Evolutionary conservation across 2,329 filamentous ascomycete species (phyloP), one percentile per base, ranked within the genome.

Genomic region (Xylariomycetidae sp.): DNA sequence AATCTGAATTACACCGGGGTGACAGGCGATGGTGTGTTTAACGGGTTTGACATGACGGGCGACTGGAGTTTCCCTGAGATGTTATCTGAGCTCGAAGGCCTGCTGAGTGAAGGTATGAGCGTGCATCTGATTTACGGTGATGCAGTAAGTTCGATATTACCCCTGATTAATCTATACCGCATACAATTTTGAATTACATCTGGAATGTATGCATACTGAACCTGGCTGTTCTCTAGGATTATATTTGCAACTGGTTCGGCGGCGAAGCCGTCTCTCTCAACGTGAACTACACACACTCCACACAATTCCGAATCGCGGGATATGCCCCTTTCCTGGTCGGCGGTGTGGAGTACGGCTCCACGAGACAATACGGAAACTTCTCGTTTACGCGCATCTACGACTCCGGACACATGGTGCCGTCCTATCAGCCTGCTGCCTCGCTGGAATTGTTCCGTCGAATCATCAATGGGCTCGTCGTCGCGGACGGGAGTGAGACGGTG

Each of bases 281-380:
- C 3, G 56, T 75, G 3, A 58, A 69, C 26, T 64, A 64, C 41
- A 49, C 56, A 1, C 51, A 69, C 27, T 58, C 63, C 2, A 57
- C 60, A 13, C 44, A 66, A 33, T 82, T 80, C 52, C 61, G 64
- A 6, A 49, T 59, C 0, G 69, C 77, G 1, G 76, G 74, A 1
- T 82, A 81, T 45, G 63, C 67, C 0, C 69, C 74, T 6, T 69
- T 82, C 28, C 47, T 69, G 3, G 70, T 79, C 8, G 70, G 78
- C 41, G 65, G 63, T 11, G 62, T 62, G 8, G 60, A 70, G 34
- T 23, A 23, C 20, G 20, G 20, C 8, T 8, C n/a, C 8, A 23
- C 20, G n/a, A 8, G 20, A n/a, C 20, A 23, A n/a, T 23, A 23
- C 20, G 20, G n/a, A 23, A 23, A 23, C 20, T 70, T 64, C 48